Evolutionary conservation across 2,329 filamentous ascomycete species (phyloP).

Genomic region (Alternaria alternata): DNA sequence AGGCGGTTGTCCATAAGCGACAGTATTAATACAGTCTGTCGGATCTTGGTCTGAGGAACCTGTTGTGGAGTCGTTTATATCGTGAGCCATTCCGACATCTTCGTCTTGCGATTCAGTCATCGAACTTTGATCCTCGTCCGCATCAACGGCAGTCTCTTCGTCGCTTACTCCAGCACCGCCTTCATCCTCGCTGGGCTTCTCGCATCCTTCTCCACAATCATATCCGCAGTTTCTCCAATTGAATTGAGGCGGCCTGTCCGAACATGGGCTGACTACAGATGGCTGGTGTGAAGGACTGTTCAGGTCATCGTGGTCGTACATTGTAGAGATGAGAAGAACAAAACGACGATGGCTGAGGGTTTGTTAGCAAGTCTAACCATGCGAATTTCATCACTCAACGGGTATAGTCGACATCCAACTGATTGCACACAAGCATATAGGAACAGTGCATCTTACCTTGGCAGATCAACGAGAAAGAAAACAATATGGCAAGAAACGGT

Average conservation of each 20-base stretch:
- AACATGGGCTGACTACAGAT: background rate
- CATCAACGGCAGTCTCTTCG: slow-evolving; percentile 3
- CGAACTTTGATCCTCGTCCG: background rate
- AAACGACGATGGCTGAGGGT: background rate
- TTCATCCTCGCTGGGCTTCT: slow-evolving; percentile 18
- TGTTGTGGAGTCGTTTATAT: background rate
- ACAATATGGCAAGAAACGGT: background rate
- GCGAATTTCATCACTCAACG: background rate
- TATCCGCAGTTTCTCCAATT: slow-evolving; percentile 35
- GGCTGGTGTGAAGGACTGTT: background rate
- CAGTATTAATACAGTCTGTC: background rate
- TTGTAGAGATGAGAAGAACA: background rate
- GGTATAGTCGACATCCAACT: background rate
- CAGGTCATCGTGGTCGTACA: slow-evolving; percentile 6
- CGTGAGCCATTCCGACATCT: background rate
- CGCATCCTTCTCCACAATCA: slow-evolving; percentile 34
- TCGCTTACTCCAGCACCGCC: slow-evolving; percentile 20
- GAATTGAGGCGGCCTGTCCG: slow-evolving; percentile 28
- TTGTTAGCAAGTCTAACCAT: background rate
- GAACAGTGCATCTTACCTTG: background rate
- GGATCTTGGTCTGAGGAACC: background rate
- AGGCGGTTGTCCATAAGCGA: background rate
- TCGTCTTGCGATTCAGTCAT: background rate
- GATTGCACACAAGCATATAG: background rate
- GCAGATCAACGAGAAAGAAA: background rate